Base-by-base conservation (phyloP, 2,329 filamentous ascomycete species). In the Claviceps paspali region DNA sequence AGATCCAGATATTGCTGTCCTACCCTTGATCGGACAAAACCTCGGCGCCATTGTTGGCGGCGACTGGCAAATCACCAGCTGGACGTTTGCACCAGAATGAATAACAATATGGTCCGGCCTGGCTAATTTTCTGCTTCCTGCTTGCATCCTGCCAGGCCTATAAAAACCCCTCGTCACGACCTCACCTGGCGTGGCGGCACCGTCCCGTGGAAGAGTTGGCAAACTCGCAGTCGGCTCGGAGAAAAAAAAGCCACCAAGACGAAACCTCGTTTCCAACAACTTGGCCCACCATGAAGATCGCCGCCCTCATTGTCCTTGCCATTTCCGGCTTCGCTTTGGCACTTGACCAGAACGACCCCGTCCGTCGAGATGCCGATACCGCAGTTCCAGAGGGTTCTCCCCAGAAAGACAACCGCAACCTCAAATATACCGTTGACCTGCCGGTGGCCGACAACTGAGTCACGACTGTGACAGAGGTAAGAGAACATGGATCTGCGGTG, bases 371-470 rank as follows among this genome's bases (percentile, higher is more conserved):
- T n/a, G 27, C 22, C 11, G 15, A 24, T 2, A n/a, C n/a, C n/a
- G n/a, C n/a, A n/a, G n/a, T n/a, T n/a, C n/a, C n/a, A n/a, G n/a
- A n/a, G n/a, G 21, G 21, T 5, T 15, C 10, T 5, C 26, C 27
- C 9, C 17, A 19, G 3, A 41, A 41, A 17, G 40, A 41, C 17
- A 41, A 41, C 12, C 40, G 36, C 33, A 41, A 41, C 18, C 40
- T 41, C 5, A 29, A 32, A 41, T 38, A 41, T 24, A 28, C 28
- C 5, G 8, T 35, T 22, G 23, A 41, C 29, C 3, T 31, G 7
- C 29, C 29, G 12, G 3, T 31, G 29, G 11, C 18, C 6, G 21
- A 22, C 5, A 22, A 22, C 21, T n/a, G n/a, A n/a, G n/a, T n/a
- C n/a, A n/a, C n/a, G n/a, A n/a, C n/a, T n/a, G n/a, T n/a, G n/a